Evolutionary conservation across 148 eudicot genomes (phyloP).

Genomic region (Limonium bicolor): DNA sequence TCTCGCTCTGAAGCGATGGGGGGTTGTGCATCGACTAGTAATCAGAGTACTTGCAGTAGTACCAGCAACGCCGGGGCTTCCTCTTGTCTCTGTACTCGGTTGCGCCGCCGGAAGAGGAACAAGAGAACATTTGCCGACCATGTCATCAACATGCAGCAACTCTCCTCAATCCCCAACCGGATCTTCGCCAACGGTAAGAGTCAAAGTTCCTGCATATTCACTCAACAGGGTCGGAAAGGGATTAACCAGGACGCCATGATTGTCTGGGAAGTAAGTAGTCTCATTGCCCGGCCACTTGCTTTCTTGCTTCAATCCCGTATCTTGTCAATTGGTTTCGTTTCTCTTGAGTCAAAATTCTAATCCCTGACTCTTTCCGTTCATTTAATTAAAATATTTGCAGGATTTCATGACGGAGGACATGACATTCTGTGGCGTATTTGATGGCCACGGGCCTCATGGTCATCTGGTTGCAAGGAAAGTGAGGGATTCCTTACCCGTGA

Average conservation of each 20-base stretch:
- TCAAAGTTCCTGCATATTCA: conserved; percentile 76
- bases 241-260: conserved; percentile 98
- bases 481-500: conserved; percentile 70
- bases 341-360: not conserved
- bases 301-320: not conserved
- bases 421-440: conserved; percentile 88
- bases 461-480: conserved; percentile 97
- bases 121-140: conserved; percentile 70
- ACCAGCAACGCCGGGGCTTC: conserved; percentile 52
- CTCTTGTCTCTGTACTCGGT: conserved; percentile 34
- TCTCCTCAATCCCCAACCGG: conserved; percentile 69
- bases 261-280: conserved; percentile 88
- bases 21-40: conserved; percentile 68
- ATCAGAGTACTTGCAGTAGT: conserved; percentile 51
- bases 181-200: conserved; percentile 69
- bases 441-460: conserved; percentile 97
- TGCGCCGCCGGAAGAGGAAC: conserved; percentile 42
- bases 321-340: not conserved
- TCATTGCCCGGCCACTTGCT: not conserved
- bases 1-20: conserved; percentile 58
- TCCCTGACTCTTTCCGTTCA: too few species aligned
- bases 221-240: conserved; percentile 98
- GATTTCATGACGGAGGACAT: conserved; percentile 74
- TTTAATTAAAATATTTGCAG: too few species aligned
- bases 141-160: conserved; percentile 40